Conservation (phyloP, 2,329 filamentous ascomycete genomes). For the Nemania sp. region DNA sequence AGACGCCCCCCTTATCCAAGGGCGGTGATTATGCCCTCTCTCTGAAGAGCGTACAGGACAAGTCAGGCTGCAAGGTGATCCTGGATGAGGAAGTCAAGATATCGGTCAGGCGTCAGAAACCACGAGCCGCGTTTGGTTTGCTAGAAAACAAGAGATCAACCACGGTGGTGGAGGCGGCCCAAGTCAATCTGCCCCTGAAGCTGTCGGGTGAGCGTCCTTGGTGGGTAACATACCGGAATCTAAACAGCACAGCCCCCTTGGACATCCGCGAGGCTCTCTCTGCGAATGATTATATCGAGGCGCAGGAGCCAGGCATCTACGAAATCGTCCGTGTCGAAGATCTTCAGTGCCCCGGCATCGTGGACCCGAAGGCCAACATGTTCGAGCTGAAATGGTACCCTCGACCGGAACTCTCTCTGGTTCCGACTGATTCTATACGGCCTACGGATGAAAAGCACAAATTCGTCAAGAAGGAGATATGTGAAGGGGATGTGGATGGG, state of each 20-base stretch:
- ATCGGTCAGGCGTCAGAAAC: slow-evolving; percentile 83
- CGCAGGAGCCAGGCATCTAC: slow-evolving; percentile 73
- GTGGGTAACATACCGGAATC: slow-evolving; percentile 75
- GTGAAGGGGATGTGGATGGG: slow-evolving; percentile 90
- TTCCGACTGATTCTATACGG: slow-evolving; percentile 66
- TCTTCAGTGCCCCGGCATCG: slow-evolving; percentile 76
- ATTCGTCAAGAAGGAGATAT: slow-evolving; percentile 80
- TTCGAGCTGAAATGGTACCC: slow-evolving; percentile 88
- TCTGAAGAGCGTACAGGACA: slow-evolving; percentile 84
- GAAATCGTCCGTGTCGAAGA: slow-evolving; percentile 79
- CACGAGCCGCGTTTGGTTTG: slow-evolving; percentile 82
- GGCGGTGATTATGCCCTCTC: slow-evolving; percentile 91
- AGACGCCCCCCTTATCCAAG: slow-evolving; percentile 72
- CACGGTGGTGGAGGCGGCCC: slow-evolving; percentile 75
- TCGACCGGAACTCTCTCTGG: slow-evolving; percentile 72
- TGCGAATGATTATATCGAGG: slow-evolving; percentile 70
- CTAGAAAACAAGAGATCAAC: slow-evolving; percentile 79
- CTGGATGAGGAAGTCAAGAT: slow-evolving; percentile 86
- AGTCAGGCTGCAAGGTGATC: slow-evolving; percentile 82
- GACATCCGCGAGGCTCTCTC: slow-evolving; percentile 40
- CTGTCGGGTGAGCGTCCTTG: slow-evolving; percentile 86
- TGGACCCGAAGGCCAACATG: slow-evolving; percentile 72
- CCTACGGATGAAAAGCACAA: slow-evolving; percentile 51
- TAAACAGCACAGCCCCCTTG: slow-evolving; percentile 54
- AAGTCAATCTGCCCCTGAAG: slow-evolving; percentile 77